Evolutionary conservation across 23 red algal species (phyloP), one percentile per base, ranked within the genome.

Genomic region (Gracilaria vermiculophylla): DNA sequence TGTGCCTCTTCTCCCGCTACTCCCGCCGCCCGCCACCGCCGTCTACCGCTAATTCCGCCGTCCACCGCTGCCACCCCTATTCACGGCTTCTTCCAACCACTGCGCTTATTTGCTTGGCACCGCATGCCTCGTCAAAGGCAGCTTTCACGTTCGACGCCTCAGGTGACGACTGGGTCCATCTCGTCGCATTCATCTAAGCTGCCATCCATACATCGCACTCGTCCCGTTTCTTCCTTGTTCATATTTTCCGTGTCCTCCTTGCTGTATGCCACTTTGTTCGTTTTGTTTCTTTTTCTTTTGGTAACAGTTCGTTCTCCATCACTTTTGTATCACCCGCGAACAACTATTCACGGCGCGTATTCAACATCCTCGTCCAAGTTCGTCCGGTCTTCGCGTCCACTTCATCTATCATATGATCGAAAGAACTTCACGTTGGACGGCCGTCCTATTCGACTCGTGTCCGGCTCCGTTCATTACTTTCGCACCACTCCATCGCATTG

Each of bases 381-480:
- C 21, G 55, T 60, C 1, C 14, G 55, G 23, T 60, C 55, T 60
- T 28, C 55, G 23, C 55, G 7, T 7, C 39, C 60, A 39, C 80
- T 28, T 53, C 61, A 23, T 37, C 57, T 96, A 37, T 80, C 65
- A 2, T 96, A 96, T 55, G 65, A 58, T 49, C 24, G 24, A 36
- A 37, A 49, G 14, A 81, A 80, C 48, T 64, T 96, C 48, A 69
- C 56, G 0, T 36, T 96, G 40, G 74, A 92, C 45, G 83, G 83
- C 49, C 58, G 35, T 16, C 86, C 67, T 7, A 75, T 94, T 31
- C 72, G 91, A 49, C 36, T 92, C 20, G 76, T 97, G 13, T 85
- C 84, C 21, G 94, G 88, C 43, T 83, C 90, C 23, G 78, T 97
- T 41, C 94, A 97, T 79, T 97, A 97, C 58, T 86, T 88, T 49